Evolutionary conservation across 805 yeast genomes (phyloP).

Genomic region (Candida palmyrensis): DNA sequence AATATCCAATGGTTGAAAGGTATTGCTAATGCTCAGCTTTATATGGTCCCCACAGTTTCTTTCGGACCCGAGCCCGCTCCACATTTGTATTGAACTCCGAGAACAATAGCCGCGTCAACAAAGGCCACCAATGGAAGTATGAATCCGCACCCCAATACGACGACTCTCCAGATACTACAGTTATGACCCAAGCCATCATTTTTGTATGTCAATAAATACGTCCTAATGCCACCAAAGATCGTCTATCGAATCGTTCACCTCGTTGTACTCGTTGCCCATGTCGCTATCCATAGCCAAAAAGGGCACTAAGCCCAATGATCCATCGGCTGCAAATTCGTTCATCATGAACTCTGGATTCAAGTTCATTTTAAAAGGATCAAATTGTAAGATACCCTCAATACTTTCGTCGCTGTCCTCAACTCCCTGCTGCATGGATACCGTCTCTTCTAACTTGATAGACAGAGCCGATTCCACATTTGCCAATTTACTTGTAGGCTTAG

Average conservation of each 20-base stretch:
- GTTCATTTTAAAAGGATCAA: conserved; percentile 34
- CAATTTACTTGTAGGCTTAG: neutral
- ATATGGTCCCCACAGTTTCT: neutral
- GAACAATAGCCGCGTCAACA: too few species aligned
- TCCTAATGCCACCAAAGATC: too few species aligned
- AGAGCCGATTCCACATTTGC: neutral
- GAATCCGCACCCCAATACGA: too few species aligned
- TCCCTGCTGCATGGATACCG: neutral
- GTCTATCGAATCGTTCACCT: neutral
- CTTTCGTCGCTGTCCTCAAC: conserved; percentile 3
- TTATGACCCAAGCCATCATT: too few species aligned
- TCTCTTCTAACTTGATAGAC: neutral
- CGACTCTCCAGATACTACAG: too few species aligned
- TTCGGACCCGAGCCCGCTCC: neutral
- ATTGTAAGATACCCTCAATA: conserved; percentile 23
- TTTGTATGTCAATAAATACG: too few species aligned
- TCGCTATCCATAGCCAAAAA: conserved; percentile 46
- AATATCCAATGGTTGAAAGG: neutral
- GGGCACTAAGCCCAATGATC: conserved; percentile 71
- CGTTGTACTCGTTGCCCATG: neutral
- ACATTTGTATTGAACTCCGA: neutral
- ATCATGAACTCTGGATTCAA: conserved; percentile 22
- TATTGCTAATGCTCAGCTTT: neutral
- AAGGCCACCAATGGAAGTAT: too few species aligned
- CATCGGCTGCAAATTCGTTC: conserved; percentile 73